Evolutionary conservation across 257 asterid species (phyloP), one percentile per base, ranked within the genome.

Genomic region (Phtheirospermum japonicum): DNA sequence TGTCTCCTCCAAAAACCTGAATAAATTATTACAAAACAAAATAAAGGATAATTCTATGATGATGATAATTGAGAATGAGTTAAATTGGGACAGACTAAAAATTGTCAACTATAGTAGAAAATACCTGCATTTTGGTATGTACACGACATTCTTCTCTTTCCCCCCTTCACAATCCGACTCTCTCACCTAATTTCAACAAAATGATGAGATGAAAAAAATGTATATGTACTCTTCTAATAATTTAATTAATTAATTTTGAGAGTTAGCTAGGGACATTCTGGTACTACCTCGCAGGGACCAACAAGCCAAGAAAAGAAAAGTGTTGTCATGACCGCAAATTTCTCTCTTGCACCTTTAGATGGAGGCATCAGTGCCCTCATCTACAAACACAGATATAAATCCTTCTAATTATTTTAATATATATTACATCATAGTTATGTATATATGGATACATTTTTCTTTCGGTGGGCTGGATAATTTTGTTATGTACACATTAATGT

Each of bases 81-180:
- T n/a, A n/a, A n/a, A n/a, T n/a, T n/a, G n/a, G n/a, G n/a, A n/a
- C n/a, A 5, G 5, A 40, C 10, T 36, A 36, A 1, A 36, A 6
- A 6, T 36, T 1, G 7, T 36, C 11, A 36, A 1, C 11, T 14
- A 46, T 46, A 45, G 18, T 13, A 16, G 20, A n/a, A 4, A 5
- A n/a, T 14, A 88, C 98, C 98, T 91, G 98, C 98, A 91, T 83
- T 88, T 88, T 71, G 79, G 84, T 49, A 91, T 73, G 42, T 83
- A 74, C 64, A 88, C 98, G 13, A 86, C 93, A 55, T 88, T 88
- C 63, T 76, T 84, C 80, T 91, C 98, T 50, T 5, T 75, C 73
- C 57, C 76, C 60, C 94, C 98, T 0, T 83, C 79, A 33, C 76
- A 63, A 60, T 83, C 95, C 0, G 93, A 80, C 79, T 84, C 97